A percentile compares a stretch with the other conserved stretches of the same genome.
These are phyloP conservation scores for Simplicillium sp. DNA, from an alignment of 2,329 filamentous ascomycete genomes.

Conservation along the genomic window DNA sequence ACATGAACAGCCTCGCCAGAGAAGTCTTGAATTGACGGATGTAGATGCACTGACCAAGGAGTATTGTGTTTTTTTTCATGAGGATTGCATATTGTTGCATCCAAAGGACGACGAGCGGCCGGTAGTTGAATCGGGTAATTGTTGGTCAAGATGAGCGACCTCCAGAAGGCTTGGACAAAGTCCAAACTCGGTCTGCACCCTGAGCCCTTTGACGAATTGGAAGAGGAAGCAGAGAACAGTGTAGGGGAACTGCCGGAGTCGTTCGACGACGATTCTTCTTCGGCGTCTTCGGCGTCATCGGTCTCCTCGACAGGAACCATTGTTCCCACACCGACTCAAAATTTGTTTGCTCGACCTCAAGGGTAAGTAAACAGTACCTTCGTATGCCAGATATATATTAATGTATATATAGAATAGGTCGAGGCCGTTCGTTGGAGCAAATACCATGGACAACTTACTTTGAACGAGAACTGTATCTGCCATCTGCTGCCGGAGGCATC, in stretches of 20 bases:
- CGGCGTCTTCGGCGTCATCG: constrained; percentile 56
- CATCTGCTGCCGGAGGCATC: constrained; percentile 29
- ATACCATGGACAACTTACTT: constrained; percentile 88
- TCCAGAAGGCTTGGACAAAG: constrained; percentile 72
- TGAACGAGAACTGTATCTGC: constrained; percentile 73
- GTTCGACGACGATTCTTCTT: constrained; percentile 57
- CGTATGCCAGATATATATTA: constrained; percentile 2
- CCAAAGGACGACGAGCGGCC: too few relatives aligned
- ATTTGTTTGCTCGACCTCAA: constrained; percentile 62
- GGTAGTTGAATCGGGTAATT: too few relatives aligned
- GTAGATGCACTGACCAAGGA: too few relatives aligned
- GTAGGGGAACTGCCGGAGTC: constrained; percentile 34
- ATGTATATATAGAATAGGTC: constrained; percentile 30
- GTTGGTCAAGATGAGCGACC: constrained; percentile 58
- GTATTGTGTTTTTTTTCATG: too few relatives aligned
- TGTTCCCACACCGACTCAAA: constrained; percentile 65
- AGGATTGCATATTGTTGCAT: too few relatives aligned
- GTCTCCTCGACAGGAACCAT: constrained; percentile 90
- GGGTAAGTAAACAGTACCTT: constrained; percentile 39
- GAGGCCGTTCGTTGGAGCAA: constrained; percentile 50
- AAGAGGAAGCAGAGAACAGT: constrained; percentile 42
- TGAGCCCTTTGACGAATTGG: constrained; percentile 39
- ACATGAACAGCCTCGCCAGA: too few relatives aligned
- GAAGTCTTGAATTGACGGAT: too few relatives aligned
- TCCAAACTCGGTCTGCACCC: constrained; percentile 55